Conservation (phyloP, 1,139 yeast genomes). For the Protomyces macrosporus region DNA sequence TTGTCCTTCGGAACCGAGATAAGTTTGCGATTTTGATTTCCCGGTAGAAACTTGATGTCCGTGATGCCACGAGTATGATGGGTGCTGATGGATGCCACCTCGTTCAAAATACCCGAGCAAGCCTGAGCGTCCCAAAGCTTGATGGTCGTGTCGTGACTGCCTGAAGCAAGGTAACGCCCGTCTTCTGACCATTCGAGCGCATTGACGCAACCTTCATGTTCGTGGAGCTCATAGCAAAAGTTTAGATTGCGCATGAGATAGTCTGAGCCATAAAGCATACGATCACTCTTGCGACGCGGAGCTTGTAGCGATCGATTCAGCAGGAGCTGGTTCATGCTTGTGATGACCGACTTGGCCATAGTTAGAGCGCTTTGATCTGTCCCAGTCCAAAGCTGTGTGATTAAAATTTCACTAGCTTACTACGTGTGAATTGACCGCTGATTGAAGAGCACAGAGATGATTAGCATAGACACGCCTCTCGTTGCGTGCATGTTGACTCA, state of each 20-base stretch:
- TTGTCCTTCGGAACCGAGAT: slow-evolving; percentile 31
- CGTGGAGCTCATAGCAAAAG: background rate
- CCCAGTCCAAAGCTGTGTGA: no score
- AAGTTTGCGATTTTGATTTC: slow-evolving; percentile 27
- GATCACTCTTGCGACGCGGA: no score
- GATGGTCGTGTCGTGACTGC: slow-evolving; percentile 32
- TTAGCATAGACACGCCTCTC: no score
- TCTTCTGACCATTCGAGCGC: slow-evolving; percentile 32
- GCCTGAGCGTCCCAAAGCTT: slow-evolving; percentile 29
- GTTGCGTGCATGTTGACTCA: no score
- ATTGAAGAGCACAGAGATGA: no score
- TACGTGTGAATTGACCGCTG: no score
- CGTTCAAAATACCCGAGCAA: no score
- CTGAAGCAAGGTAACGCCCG: slow-evolving; percentile 32
- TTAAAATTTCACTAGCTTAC: no score
- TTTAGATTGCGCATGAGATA: slow-evolving; percentile 6
- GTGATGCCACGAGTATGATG: slow-evolving; percentile 32
- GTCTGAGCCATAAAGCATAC: background rate
- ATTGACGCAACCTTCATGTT: slow-evolving; percentile 31
- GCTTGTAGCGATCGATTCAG: no score
- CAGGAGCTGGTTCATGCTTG: no score
- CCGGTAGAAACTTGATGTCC: slow-evolving; percentile 31
- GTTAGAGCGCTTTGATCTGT: no score
- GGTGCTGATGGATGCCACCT: slow-evolving; percentile 25
- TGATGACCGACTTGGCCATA: no score